Evolutionary conservation across 768 basidiomycete species (phyloP), one percentile per base, ranked within the genome.

Genomic region (Suillus hirtellus): DNA sequence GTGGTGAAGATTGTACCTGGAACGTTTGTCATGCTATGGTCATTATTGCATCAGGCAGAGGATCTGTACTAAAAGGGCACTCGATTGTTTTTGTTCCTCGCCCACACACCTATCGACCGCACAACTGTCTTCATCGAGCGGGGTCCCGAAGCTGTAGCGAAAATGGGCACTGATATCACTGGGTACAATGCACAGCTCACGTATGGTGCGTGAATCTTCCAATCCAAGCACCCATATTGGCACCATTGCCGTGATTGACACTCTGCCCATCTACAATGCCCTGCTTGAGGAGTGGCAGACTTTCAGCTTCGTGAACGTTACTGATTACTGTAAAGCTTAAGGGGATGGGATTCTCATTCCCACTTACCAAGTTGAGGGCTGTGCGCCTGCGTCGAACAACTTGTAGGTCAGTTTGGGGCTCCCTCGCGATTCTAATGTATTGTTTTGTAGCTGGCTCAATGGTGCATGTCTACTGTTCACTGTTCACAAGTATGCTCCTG

Each of bases 311-410:
- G 81, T 83, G 35, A 86, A 89, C 61, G 67, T 76, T 1, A 87
- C 86, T 1, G 86, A 86, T 3, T 89, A 75, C 63, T 86, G 86
- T 68, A 78, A 78, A 35, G 83, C 81, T 1, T 89, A 89, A 71
- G 73, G 84, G 70, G 84, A 84, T 66, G 86, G 87, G 10, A 86
- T 84, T 0, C 79, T 83, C 6, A 72, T 77, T 9, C 66, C 60
- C 54, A 83, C 81, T 19, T 86, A 85, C 44, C 84, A 88, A 72
- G 77, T 81, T 12, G 71, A 78, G 7, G 82, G 82, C 3, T 88
- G 84, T 70, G 86, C 85, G 11, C 87, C 86, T 2, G 86, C 84
- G 37, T 85, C 83, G 21, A 86, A 78, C 56, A 88, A 88, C 70
- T 88, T 89, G 86, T 87, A 68, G 76, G 84, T 78, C n/a, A 6